Base-by-base conservation (phyloP, 768 basidiomycete species). In the Leccinum ochraceum region DNA sequence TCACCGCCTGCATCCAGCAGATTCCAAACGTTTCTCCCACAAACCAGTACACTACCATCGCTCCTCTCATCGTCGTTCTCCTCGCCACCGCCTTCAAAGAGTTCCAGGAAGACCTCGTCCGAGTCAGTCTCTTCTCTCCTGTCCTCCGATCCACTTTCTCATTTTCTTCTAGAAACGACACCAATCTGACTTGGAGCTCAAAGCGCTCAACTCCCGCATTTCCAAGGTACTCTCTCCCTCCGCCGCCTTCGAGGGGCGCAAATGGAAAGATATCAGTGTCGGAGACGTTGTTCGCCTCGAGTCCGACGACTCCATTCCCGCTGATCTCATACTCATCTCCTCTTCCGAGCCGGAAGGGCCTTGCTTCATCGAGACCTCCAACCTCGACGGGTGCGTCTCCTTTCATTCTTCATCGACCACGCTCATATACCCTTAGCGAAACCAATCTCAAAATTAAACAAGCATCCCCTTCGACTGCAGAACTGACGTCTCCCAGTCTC, bases 371-470 rank as follows among this genome's bases (percentile, higher is more conserved):
- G 97, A 99, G 75, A 99, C 97, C 0, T 91, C 92, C 7, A 99
- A 99, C 73, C 82, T 99, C 28, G 97, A 99, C 69, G 97, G 96
- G 94, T 95, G 80, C 65, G 77, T 65, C 16, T 39, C 8, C 5
- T n/a, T 34, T 17, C 60, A 1, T 22, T 3, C 3, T 14, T 1
- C 2, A 3, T 17, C 26, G 1, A 52, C 37, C 34, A 16, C 1
- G 53, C 61, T 67, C 32, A 58, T 7, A 1, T 51, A 16, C 24
- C 11, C 11, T 1, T 66, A 94, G 94, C 26, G 97, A 98, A 78
- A 99, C 97, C 4, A 98, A 98, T 70, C 83, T 99, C 66, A 99
- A 98, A 79, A 98, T 99, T 76, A 99, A 99, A 71, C 95, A 99
- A 76, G 92, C 92, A 0, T 91, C 91, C 3, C 79, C 91, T 1